Evolutionary conservation across 2,329 filamentous ascomycete genomes (phyloP), one percentile per base, ranked within the genome.

Genomic region (Fusarium sp.): DNA sequence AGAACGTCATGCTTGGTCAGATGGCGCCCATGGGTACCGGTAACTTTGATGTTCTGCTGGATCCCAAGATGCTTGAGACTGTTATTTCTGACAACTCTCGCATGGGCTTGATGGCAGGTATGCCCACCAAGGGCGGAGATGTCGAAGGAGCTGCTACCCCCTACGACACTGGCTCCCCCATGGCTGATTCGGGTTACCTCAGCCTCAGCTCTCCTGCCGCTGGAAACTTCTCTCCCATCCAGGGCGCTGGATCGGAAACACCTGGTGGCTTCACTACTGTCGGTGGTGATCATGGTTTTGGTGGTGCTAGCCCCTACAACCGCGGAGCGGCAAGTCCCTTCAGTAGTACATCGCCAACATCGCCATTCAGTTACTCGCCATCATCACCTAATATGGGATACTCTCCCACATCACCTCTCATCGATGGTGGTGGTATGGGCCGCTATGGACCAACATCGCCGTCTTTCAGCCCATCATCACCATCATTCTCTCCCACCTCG

Each of bases 1-100:
- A 99, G 84, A 99, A 99, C 84, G 92, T 99, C 80, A 99, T 99
- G 90, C 89, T 99, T 70, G 96, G 96, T 70, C 96, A 99, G 84
- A 90, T 98, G 84, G 96, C 97, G 9, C 96, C 97, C 35, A 95
- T 97, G 88, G 96, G 96, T 70, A 99, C 97, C 64, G 96, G 96
- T 72, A 94, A 97, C 82, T 95, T 99, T 77, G 94, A 99, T 73
- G 91, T 98, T 59, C 91, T 95, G 75, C 88, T 99, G 74, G 97
- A 99, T 80, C 94, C 94, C 73, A 93, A 93, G 83, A 97, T 99
- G 94, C 89, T 98, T 46, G 94, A 97, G 81, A 97, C 95, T 22
- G 94, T 97, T 78, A 94, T 97, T 65, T 94, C 94, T 54, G 95
- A 97, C 83, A 97, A 97, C 81, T 93, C 93, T 46, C 91, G 93